Evolutionary conservation across 169 alveolate species (phyloP).

Genomic region (Eimeria mitis): DNA sequence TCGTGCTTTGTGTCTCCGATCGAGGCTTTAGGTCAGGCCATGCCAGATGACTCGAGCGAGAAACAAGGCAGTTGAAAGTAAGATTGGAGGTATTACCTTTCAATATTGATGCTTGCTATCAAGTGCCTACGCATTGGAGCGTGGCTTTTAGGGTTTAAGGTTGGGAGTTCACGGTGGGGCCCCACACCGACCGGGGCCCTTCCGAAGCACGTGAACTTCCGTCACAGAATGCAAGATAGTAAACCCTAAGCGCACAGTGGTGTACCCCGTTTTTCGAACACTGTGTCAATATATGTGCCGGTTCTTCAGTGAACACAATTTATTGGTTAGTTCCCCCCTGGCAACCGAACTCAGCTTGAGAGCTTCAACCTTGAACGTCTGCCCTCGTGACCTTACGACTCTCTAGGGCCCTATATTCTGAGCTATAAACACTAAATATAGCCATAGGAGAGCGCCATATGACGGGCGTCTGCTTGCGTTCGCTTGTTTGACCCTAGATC

Average conservation of each 20-base stretch:
- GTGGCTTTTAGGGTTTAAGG: background rate
- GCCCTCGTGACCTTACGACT: background rate
- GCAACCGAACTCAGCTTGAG: background rate
- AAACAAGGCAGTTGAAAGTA: background rate
- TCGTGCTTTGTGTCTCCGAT: background rate
- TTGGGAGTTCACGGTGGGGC: background rate
- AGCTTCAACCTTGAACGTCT: background rate
- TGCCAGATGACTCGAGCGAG: background rate
- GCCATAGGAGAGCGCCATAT: background rate
- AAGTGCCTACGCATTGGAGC: background rate
- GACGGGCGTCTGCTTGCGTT: background rate
- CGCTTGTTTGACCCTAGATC: background rate
- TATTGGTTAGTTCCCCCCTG: background rate
- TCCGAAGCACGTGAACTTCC: no score
- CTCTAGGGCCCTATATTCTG: background rate
- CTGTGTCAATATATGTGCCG: background rate
- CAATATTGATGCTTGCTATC: background rate
- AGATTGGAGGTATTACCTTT: background rate
- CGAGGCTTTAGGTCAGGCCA: background rate
- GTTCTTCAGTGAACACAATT: background rate
- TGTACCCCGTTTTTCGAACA: background rate
- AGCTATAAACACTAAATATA: background rate
- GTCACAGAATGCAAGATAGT: background rate
- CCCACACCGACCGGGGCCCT: slow-evolving; percentile 20
- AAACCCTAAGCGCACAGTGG: background rate